These are phyloP conservation scores for Curvularia eragrostidis DNA, from an alignment of 2,329 filamentous ascomycete species.

Conservation along the genomic window DNA sequence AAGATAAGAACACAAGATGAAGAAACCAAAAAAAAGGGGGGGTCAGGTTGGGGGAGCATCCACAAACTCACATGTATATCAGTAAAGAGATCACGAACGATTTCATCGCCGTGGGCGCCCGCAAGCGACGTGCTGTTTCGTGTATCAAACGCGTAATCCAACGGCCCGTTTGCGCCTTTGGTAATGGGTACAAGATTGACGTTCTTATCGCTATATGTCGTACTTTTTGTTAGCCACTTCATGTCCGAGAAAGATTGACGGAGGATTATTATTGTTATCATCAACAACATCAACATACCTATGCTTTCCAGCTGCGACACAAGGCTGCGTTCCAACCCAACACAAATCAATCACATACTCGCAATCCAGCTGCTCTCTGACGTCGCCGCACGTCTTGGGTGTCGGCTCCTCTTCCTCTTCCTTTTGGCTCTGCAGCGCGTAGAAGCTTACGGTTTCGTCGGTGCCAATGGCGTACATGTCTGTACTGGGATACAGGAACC, in stretches of 20 bases:
- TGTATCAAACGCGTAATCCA: slow-evolving; percentile 42
- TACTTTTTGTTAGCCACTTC: slow-evolving; percentile 5
- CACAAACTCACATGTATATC: slow-evolving; percentile 41
- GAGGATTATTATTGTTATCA: not conserved
- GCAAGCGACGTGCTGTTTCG: slow-evolving; percentile 40
- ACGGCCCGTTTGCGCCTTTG: slow-evolving; percentile 27
- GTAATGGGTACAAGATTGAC: slow-evolving; percentile 43
- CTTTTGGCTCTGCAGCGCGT: slow-evolving; percentile 70
- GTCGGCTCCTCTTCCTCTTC: slow-evolving; percentile 62
- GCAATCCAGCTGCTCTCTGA: slow-evolving; percentile 69
- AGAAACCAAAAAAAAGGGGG: no score
- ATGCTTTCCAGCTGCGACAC: slow-evolving; percentile 70
- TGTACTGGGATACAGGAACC: slow-evolving; percentile 64
- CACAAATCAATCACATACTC: slow-evolving; percentile 76
- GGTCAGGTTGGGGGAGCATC: not conserved
- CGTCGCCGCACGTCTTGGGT: slow-evolving; percentile 67
- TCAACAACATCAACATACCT: slow-evolving; percentile 59
- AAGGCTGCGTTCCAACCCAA: slow-evolving; percentile 65
- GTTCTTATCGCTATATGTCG: slow-evolving; percentile 27
- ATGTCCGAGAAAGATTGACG: not conserved
- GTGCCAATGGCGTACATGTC: slow-evolving; percentile 74
- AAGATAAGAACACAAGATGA: no score
- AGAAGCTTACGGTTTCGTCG: slow-evolving; percentile 78
- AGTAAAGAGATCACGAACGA: slow-evolving; percentile 56
- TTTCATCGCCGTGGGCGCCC: slow-evolving; percentile 57